Base-by-base conservation (phyloP, 192 early-diverging fungal genomes). In the Coemansia sp. region DNA sequence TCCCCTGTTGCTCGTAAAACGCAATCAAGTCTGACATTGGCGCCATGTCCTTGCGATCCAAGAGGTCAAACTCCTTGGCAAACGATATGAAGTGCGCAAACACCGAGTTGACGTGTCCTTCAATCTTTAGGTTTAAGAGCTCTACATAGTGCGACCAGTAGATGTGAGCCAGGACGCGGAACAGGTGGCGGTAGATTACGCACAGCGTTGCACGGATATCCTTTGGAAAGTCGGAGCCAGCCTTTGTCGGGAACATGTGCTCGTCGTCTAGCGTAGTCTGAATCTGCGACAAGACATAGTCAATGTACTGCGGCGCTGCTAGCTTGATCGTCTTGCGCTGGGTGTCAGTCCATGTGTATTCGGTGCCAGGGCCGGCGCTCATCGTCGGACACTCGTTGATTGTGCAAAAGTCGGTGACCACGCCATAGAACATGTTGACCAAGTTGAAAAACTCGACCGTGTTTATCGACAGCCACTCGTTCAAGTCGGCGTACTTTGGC, bases 31-130 rank as follows among this genome's bases (percentile, higher is more conserved):
- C 94, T 31, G 79, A 74, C 83, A 98, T 79, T 15, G 94, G 92
- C 29, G 85, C 81, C 62, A 93, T 74, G 57, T 98, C 96, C 82
- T 95, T 97, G 70, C 91, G 91, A 54, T 97, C 96, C 39, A 98
- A 61, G 36, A 97, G 82, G 65, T 97, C 95, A 86, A 97, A 99
- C 72, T 96, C 95, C 64, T 87, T 88, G 24, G 88, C 88, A 82
- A 99, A 99, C 11, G 92, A 92, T 37, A 94, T 86, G 73, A 99
- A 93, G 68, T 99, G 96, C 1, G 97, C 94, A 88, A 96, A 96
- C 14, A 99, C 82, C 2, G 97, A 93, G 86, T 99, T 99, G 65
- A 97, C 87, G 70, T 99, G 97, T 0, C 87, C 87, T 67, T 99
- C 95, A 42, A 91, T 88, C 36, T 84, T 85, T 31, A 97, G 73